These are phyloP conservation scores for Crithidia sp. DNA, from an alignment of 208 protist genomes.

Conservation along the genomic window DNA sequence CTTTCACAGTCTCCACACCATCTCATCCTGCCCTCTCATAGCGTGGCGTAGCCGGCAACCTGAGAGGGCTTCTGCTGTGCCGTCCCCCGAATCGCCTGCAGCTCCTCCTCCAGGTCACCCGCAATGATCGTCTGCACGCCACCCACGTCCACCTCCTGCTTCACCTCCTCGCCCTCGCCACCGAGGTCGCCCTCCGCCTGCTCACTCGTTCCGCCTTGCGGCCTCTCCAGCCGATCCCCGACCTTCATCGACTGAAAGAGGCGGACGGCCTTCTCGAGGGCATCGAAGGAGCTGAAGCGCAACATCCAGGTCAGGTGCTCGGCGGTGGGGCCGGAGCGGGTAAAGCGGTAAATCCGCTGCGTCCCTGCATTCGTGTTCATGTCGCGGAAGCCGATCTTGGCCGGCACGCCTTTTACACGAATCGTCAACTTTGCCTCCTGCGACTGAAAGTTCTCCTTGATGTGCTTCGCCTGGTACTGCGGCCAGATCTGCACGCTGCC, in stretches of 20 bases:
- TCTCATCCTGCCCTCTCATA: not conserved
- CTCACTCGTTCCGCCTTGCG: not conserved
- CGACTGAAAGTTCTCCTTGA: slow-evolving; percentile 21
- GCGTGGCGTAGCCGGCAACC: not conserved
- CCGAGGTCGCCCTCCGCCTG: slow-evolving; percentile 1
- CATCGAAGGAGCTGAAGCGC: slow-evolving; percentile 10
- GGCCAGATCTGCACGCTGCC: slow-evolving; percentile 27
- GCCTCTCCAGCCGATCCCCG: not conserved
- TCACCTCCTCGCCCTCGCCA: slow-evolving; percentile 13
- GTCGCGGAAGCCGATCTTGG: slow-evolving; percentile 6
- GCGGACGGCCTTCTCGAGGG: slow-evolving; percentile 7
- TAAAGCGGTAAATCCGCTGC: slow-evolving; percentile 13
- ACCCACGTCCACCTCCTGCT: slow-evolving; percentile 6
- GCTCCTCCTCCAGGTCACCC: slow-evolving; percentile 9
- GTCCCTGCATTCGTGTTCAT: not conserved
- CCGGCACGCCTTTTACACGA: slow-evolving; percentile 15
- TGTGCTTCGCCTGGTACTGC: slow-evolving; percentile 20
- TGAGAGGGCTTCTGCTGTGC: not conserved
- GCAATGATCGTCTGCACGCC: slow-evolving; percentile 7
- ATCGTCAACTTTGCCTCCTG: slow-evolving; percentile 23
- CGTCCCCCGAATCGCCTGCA: slow-evolving; percentile 2
- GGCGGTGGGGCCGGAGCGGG: slow-evolving; percentile 1
- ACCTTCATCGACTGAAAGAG: slow-evolving; percentile 16
- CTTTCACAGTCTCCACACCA: not conserved
- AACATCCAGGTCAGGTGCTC: slow-evolving; percentile 22